Conservation (phyloP, 306 rosid genomes). For the Vigna reflexopilosa region DNA sequence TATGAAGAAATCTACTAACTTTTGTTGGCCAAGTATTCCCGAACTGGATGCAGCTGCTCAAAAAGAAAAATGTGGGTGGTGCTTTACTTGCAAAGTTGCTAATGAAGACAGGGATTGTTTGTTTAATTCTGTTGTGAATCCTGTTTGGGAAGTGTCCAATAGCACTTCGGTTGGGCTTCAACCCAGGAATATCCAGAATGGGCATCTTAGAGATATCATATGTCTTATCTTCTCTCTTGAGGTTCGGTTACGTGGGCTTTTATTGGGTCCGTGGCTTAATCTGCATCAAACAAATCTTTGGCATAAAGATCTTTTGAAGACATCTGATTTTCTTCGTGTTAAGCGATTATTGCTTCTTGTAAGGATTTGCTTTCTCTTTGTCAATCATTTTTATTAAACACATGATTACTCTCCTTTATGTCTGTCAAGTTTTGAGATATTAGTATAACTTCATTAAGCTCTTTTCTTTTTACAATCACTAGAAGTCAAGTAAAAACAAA, state of each 20-base stretch:
- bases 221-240: conserved; percentile 70
- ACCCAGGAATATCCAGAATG: conserved; percentile 51
- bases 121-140: conserved; percentile 58
- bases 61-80: conserved; percentile 96
- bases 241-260: conserved; percentile 85
- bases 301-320: conserved; percentile 66
- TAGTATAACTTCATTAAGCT: conserved; percentile 26
- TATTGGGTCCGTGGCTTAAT: conserved; percentile 92
- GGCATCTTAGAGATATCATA: conserved; percentile 75
- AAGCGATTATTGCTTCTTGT: conserved; percentile 79
- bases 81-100: conserved; percentile 75
- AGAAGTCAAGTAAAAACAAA: conserved; percentile 16
- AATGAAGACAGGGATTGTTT: conserved; percentile 83
- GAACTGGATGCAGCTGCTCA: conserved; percentile 53
- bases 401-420: conserved; percentile 22
- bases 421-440: conserved; percentile 14
- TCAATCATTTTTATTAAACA: conserved; percentile 21
- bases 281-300: conserved; percentile 61
- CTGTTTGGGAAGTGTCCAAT: conserved; percentile 57
- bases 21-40: conserved; percentile 72
- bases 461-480: conserved; percentile 6
- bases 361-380: conserved; percentile 49
- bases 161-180: conserved; percentile 58
- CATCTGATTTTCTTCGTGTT: conserved; percentile 64
- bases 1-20: conserved; percentile 69